These are phyloP conservation scores for Saturnispora diversa DNA, from an alignment of 805 yeast species.

Conservation along the genomic window DNA sequence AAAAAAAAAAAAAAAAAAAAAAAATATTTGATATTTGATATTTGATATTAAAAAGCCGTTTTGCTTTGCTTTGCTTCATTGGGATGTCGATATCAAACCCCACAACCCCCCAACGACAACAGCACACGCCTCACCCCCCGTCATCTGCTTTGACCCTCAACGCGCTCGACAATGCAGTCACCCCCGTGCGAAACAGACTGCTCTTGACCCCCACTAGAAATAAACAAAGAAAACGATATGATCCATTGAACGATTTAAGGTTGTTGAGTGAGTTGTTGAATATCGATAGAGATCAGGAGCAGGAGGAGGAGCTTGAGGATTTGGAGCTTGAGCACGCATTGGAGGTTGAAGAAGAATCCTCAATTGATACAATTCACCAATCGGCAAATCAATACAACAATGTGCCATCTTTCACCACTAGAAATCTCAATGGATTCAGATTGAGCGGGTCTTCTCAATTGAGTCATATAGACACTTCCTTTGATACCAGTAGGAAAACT, in stretches of 20 bases:
- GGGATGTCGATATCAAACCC: too few species aligned
- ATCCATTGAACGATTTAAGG: slow-evolving; percentile 28
- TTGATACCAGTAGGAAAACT: slow-evolving; percentile 13
- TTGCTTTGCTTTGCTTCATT: too few species aligned
- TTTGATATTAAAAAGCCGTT: too few species aligned
- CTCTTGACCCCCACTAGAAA: slow-evolving; percentile 25
- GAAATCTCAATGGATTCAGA: slow-evolving; percentile 6
- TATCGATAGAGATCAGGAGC: not conserved
- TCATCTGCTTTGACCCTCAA: slow-evolving; percentile 28
- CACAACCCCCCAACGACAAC: too few species aligned
- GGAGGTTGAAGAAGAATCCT: not conserved
- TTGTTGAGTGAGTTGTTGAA: slow-evolving; percentile 26
- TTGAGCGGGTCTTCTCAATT: slow-evolving; percentile 5
- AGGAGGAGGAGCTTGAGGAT: not conserved
- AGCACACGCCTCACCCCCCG: slow-evolving; percentile 18
- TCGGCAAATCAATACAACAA: slow-evolving; percentile 1
- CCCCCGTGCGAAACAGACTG: slow-evolving; percentile 26
- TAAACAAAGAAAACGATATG: slow-evolving; percentile 21
- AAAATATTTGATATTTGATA: not conserved
- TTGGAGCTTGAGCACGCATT: not conserved
- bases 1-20: slow-evolving; percentile 1
- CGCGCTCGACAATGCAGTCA: slow-evolving; percentile 26
- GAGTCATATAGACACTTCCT: slow-evolving; percentile 19
- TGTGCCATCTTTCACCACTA: slow-evolving; percentile 5
- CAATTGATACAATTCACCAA: slow-evolving; percentile 2